Percentiles rank a stretch among this genome's conserved stretches.
Evolutionary conservation across 164 flowering plant species (phyloP).

Genomic region (Nymphaea colorata): DNA sequence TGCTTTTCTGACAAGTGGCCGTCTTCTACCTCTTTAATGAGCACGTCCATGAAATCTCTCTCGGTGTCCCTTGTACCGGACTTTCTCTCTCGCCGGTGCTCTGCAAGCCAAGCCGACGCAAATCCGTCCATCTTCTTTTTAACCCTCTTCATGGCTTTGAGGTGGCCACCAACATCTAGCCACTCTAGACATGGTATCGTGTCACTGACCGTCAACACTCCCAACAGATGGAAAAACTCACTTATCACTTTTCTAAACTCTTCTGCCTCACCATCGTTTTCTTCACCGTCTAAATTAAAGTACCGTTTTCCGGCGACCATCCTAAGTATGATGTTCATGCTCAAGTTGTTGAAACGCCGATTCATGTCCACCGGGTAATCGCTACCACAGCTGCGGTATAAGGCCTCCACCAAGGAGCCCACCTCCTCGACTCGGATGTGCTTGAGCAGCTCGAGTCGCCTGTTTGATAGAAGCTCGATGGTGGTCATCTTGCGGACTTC

Average conservation of each 20-base stretch:
- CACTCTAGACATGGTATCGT: constrained; percentile 4
- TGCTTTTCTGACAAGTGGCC: background rate
- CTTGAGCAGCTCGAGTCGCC: constrained; percentile 5
- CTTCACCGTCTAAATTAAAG: background rate
- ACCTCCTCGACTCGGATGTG: constrained; percentile 5
- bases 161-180: constrained; percentile 3
- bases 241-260: constrained; percentile 1
- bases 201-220: constrained; percentile 1
- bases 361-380: constrained; percentile 5
- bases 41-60: constrained; percentile 4
- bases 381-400: background rate
- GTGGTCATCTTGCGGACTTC: constrained; percentile 1
- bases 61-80: background rate
- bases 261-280: background rate
- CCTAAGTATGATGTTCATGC: constrained; percentile 2
- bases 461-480: constrained; percentile 5
- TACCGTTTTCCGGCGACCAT: constrained; percentile 6
- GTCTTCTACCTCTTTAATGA: background rate
- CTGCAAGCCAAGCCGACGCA: background rate
- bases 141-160: constrained; percentile 1
- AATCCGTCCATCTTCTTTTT: constrained; percentile 3
- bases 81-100: constrained; percentile 1
- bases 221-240: background rate
- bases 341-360: background rate
- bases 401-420: background rate